Conservation (phyloP, 805 yeast species). For the Candida suzukii region DNA sequence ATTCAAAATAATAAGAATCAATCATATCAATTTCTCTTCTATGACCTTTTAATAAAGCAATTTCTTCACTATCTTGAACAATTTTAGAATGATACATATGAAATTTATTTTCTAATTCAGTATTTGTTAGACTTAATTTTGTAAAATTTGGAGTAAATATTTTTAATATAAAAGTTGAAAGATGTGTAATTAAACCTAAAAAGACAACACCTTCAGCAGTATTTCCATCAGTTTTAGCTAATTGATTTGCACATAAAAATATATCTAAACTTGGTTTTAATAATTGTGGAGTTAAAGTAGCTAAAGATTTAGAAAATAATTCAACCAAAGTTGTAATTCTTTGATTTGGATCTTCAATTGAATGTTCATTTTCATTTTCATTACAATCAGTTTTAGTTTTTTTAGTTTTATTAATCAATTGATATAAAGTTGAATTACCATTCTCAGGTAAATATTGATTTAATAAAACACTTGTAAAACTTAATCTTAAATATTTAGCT, state of each 20-base stretch:
- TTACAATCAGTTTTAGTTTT: slow-evolving; percentile 1
- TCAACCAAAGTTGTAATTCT: slow-evolving; percentile 76
- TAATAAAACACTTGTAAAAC: slow-evolving; percentile 58
- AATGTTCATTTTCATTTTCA: neutral
- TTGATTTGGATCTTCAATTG: slow-evolving; percentile 71
- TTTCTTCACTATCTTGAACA: slow-evolving; percentile 75
- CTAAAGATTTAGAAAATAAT: slow-evolving; percentile 61
- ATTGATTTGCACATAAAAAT: slow-evolving; percentile 70
- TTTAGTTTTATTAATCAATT: slow-evolving; percentile 48
- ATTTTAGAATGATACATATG: slow-evolving; percentile 78
- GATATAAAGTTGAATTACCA: slow-evolving; percentile 66
- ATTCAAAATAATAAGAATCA: slow-evolving; percentile 74
- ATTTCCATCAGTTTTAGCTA: slow-evolving; percentile 57
- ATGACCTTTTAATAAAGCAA: slow-evolving; percentile 81
- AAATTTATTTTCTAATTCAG: slow-evolving; percentile 78
- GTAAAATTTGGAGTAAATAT: slow-evolving; percentile 89
- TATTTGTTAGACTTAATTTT: slow-evolving; percentile 64
- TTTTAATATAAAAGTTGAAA: slow-evolving; percentile 66
- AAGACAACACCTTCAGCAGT: slow-evolving; percentile 74
- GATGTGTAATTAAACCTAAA: slow-evolving; percentile 72
- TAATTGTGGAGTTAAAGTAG: slow-evolving; percentile 74
- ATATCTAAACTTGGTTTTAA: slow-evolving; percentile 80
- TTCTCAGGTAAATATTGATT: slow-evolving; percentile 66
- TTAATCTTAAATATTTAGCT: slow-evolving; percentile 51
- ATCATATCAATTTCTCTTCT: slow-evolving; percentile 67